A percentile compares a stretch with the other conserved stretches of the same genome.
Evolutionary conservation across 495 filamentous ascomycete genomes (phyloP).

Genomic region (Lophiotrema nucula): DNA sequence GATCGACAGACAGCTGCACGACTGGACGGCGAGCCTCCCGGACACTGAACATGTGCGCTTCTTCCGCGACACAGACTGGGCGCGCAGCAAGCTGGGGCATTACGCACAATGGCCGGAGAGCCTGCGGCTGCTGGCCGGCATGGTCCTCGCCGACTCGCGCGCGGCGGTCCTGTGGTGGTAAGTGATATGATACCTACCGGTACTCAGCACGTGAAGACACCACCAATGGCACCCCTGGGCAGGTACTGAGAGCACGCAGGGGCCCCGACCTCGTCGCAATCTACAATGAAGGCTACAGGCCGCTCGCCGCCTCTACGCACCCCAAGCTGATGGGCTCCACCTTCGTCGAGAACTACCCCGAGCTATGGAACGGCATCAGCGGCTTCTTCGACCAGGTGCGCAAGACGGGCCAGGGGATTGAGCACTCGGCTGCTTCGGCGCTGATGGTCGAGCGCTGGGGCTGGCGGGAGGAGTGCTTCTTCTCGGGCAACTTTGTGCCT

Average conservation of each 20-base stretch:
- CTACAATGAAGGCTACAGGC: conserved; percentile 26
- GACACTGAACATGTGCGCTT: conserved; percentile 29
- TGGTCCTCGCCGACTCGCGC: conserved; percentile 31
- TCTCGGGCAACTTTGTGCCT: conserved; percentile 36
- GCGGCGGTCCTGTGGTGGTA: conserved; percentile 26
- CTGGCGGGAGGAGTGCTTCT: conserved; percentile 31
- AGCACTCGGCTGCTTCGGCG: conserved; percentile 4
- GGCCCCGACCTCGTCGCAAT: conserved; percentile 28
- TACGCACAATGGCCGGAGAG: conserved; percentile 10
- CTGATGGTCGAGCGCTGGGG: conserved; percentile 27
- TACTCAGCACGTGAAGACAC: not conserved
- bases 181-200: not conserved
- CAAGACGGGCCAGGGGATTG: conserved; percentile 1
- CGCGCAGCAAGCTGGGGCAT: conserved; percentile 18
- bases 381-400: conserved; percentile 10
- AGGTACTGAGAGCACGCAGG: conserved; percentile 3
- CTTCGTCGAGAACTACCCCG: conserved; percentile 17
- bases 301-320: conserved; percentile 21
- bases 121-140: conserved; percentile 18
- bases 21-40: conserved; percentile 28
- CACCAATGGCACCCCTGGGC: not conserved
- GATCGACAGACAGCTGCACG: too few species aligned
- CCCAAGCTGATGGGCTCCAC: conserved; percentile 28
- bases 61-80: conserved; percentile 23
- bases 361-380: conserved; percentile 7